A percentile compares a stretch with the other conserved stretches of the same genome.
phyloP scores from a whole-genome alignment of 2,329 filamentous ascomycete genomes.

The Knufia petricola region DNA sequence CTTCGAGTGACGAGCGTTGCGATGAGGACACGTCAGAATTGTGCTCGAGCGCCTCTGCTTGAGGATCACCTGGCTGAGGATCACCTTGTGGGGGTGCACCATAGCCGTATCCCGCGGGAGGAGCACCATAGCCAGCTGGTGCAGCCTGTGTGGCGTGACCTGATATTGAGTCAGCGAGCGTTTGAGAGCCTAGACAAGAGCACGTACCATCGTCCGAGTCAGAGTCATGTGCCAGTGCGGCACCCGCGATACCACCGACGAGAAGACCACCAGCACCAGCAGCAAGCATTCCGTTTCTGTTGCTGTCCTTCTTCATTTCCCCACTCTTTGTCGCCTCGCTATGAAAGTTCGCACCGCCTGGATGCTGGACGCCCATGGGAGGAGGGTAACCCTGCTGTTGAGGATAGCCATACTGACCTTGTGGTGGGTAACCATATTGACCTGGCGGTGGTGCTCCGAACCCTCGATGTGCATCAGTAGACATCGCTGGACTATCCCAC shows the following conservation, averaged over 20 bases:
- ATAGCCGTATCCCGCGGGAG: constrained; percentile 11
- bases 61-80: constrained; percentile 7
- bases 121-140: constrained; percentile 3
- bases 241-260: constrained; percentile 16
- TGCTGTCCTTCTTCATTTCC: constrained; percentile 10
- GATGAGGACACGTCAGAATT: constrained; percentile 17
- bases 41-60: constrained; percentile 13
- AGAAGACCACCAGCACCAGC: constrained; percentile 17
- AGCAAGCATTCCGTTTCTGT: constrained; percentile 12
- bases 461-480: neutral
- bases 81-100: constrained; percentile 3
- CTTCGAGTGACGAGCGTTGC: constrained; percentile 15
- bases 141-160: neutral
- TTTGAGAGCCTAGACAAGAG: neutral
- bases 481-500: constrained; percentile 35
- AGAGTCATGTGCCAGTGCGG: constrained; percentile 12
- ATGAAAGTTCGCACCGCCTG: constrained; percentile 7
- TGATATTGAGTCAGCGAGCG: neutral
- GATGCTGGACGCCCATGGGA: constrained; percentile 5
- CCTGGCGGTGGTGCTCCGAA: constrained; percentile 11
- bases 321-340: neutral
- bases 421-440: constrained; percentile 4
- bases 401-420: constrained; percentile 13
- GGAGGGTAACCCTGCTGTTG: constrained; percentile 9
- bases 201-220: constrained; percentile 13